phyloP scores from a whole-genome alignment of 176 grass and related monocot genomes.

The Triticum monococcum region DNA sequence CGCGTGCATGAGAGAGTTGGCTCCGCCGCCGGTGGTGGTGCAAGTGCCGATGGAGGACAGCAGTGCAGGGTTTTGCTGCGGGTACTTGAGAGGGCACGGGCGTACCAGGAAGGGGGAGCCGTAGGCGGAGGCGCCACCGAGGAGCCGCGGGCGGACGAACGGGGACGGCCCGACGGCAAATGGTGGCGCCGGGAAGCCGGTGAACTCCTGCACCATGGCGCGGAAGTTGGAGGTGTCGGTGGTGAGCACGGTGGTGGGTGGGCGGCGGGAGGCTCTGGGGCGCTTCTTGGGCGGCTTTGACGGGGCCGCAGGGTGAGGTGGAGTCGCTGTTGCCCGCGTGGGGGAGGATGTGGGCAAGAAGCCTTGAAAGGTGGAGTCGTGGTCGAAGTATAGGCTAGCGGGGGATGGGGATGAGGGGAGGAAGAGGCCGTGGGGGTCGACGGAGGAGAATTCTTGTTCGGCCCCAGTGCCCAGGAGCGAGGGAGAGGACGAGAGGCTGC shows the following conservation, averaged over 20 bases:
- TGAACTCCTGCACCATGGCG: conserved; percentile 99
- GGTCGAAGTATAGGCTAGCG: conserved; percentile 44
- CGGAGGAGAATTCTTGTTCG: conserved; percentile 70
- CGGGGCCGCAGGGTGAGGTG: conserved; percentile 4
- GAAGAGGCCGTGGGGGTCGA: conserved; percentile 45
- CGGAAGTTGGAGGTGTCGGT: conserved; percentile 97
- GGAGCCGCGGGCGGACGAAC: conserved; percentile 47
- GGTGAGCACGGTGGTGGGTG: conserved; percentile 84
- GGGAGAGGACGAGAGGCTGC: conserved; percentile 73
- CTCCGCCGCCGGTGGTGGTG: conserved; percentile 9
- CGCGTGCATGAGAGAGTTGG: conserved; percentile 41
- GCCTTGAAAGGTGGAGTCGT: conserved; percentile 46
- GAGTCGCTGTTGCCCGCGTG: conserved; percentile 18
- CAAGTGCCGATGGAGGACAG: conserved; percentile 16
- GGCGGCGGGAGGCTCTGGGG: conserved; percentile 67
- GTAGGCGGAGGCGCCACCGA: conserved; percentile 20
- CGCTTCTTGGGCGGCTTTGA: conserved; percentile 63
- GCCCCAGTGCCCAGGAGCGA: conserved; percentile 36
- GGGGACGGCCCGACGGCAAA: conserved; percentile 49
- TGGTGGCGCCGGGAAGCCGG: conserved; percentile 81
- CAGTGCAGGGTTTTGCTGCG: conserved; percentile 5
- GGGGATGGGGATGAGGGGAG: conserved; percentile 38
- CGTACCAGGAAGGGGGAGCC: conserved; percentile 36
- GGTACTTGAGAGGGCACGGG: conserved; percentile 47
- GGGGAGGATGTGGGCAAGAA: conserved; percentile 22